These are phyloP conservation scores for Fragilaria radians DNA, from an alignment of 108 stramenopile genomes.

Conservation along the genomic window DNA sequence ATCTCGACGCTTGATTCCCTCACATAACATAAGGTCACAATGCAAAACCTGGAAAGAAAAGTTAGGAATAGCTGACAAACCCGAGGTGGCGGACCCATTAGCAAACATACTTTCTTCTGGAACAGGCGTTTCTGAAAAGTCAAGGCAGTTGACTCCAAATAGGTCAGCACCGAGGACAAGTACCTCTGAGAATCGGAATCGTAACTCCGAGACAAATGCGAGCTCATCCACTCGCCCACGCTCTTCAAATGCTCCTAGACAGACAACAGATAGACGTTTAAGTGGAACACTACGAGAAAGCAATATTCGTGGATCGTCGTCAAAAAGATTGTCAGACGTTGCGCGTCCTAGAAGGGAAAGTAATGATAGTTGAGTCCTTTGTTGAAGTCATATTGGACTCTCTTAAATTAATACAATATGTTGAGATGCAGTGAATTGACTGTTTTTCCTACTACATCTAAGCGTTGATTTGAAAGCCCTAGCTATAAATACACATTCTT, in stretches of 20 bases:
- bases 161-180: neutral
- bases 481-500: no score
- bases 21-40: conserved; percentile 1
- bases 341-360: no score
- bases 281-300: no score
- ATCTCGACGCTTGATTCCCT: conserved; percentile 4
- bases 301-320: no score
- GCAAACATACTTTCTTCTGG: neutral
- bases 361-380: no score
- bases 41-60: neutral
- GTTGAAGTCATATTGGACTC: no score
- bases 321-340: no score
- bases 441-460: no score
- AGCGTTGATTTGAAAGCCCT: no score
- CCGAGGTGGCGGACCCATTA: neutral
- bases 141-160: neutral
- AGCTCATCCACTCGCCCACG: neutral
- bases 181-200: neutral
- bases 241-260: neutral
- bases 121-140: neutral
- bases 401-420: no score
- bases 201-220: neutral
- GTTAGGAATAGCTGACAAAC: neutral
- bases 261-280: neutral
- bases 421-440: no score